phyloP scores from a whole-genome alignment of 768 basidiomycete species.

The Suillus luteus region DNA sequence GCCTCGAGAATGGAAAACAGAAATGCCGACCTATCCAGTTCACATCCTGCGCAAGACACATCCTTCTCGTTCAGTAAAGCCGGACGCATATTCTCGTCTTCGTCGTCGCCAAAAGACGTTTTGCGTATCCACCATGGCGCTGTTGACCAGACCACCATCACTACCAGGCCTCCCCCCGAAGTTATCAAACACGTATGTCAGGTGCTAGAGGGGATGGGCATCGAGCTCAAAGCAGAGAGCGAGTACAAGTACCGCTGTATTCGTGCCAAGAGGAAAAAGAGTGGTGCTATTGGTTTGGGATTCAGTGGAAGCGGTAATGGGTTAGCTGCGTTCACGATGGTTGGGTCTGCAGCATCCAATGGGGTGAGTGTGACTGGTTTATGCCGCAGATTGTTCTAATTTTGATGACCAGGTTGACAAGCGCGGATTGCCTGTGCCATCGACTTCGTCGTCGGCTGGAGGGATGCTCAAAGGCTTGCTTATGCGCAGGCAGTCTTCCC shows the following conservation, averaged over 20 bases:
- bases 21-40: conserved; percentile 24
- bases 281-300: conserved; percentile 46
- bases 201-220: conserved; percentile 85
- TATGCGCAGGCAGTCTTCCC: conserved; percentile 89
- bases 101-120: conserved; percentile 43
- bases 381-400: conserved; percentile 15
- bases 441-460: conserved; percentile 65
- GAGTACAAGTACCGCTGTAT: conserved; percentile 91
- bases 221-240: conserved; percentile 85
- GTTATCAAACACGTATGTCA: conserved; percentile 85
- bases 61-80: conserved; percentile 43
- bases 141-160: conserved; percentile 88
- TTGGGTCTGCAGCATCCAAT: conserved; percentile 81
- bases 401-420: conserved; percentile 68
- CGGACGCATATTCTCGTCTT: conserved; percentile 35
- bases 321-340: conserved; percentile 75
- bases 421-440: conserved; percentile 84
- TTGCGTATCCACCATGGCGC: conserved; percentile 89
- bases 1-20: conserved; percentile 26
- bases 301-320: conserved; percentile 44
- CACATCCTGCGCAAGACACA: conserved; percentile 25
- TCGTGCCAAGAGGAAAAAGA: conserved; percentile 72
- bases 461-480: conserved; percentile 87
- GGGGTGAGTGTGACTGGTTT: conserved; percentile 57
- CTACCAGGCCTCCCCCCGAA: conserved; percentile 78